phyloP scores from a whole-genome alignment of 495 filamentous ascomycete species.

The Talaromyces thailandensis region DNA sequence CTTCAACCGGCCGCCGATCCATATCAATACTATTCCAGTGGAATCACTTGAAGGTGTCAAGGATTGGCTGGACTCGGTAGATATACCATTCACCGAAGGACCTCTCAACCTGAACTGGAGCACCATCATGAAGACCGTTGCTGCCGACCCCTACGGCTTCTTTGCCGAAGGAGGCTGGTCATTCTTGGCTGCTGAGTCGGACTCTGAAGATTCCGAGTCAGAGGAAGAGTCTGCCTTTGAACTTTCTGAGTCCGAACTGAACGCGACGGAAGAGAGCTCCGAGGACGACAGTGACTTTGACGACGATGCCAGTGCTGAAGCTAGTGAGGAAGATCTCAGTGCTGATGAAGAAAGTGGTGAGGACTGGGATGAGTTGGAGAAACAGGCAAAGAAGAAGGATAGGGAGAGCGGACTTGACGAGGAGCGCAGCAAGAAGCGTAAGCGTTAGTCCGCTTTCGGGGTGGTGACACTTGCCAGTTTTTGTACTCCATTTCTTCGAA shows the following conservation, averaged over 20 bases:
- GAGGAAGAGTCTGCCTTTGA: constrained; percentile 91
- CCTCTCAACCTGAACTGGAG: constrained; percentile 97
- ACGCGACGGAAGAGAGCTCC: constrained; percentile 65
- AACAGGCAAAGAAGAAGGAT: constrained; percentile 84
- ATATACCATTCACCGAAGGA: constrained; percentile 90
- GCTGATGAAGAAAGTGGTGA: constrained; percentile 78
- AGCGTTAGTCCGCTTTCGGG: constrained; percentile 26
- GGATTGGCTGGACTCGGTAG: constrained; percentile 93
- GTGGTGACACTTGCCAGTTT: background rate
- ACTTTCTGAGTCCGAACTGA: constrained; percentile 74
- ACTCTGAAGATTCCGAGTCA: constrained; percentile 73
- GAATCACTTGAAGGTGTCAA: constrained; percentile 91
- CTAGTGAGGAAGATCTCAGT: constrained; percentile 61
- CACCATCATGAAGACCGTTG: constrained; percentile 99
- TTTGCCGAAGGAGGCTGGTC: constrained; percentile 94
- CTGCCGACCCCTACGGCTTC: constrained; percentile 85
- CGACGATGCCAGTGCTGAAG: constrained; percentile 76
- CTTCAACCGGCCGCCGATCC: constrained; percentile 74
- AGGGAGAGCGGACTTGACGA: constrained; percentile 63
- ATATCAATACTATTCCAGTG: constrained; percentile 98
- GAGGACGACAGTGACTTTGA: constrained; percentile 91
- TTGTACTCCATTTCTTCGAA: background rate
- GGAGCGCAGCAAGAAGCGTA: constrained; percentile 52
- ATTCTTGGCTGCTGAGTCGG: constrained; percentile 80
- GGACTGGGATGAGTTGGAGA: constrained; percentile 88